phyloP scores from a whole-genome alignment of 257 asterid species.

The Capsicum rhomboideum region DNA sequence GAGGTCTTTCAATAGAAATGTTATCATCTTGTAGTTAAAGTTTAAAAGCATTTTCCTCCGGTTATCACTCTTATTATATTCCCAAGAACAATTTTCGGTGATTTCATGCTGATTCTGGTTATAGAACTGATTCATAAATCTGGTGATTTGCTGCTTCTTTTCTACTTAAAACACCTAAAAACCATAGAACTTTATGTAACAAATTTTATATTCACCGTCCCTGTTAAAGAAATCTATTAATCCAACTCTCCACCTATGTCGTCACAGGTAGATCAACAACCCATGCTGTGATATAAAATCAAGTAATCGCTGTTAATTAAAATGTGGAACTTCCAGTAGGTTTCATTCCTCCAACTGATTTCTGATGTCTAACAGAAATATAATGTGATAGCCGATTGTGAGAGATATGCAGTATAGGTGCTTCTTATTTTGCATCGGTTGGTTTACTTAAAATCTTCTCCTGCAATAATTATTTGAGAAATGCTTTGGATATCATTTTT shows the following conservation, averaged over 20 bases:
- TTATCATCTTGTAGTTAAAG: neutral
- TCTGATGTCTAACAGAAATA: neutral
- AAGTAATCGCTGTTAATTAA: neutral
- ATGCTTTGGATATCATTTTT: neutral
- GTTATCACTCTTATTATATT: neutral
- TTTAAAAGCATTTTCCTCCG: neutral
- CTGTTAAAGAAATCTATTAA: neutral
- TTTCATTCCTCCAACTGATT: neutral
- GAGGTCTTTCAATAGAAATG: neutral
- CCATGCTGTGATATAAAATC: neutral
- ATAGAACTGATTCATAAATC: neutral
- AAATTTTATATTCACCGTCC: neutral
- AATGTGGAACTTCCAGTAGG: neutral
- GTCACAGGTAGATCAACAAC: neutral
- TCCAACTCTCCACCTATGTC: neutral
- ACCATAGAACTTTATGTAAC: neutral
- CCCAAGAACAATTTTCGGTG: neutral
- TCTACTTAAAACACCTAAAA: neutral
- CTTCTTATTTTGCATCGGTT: neutral
- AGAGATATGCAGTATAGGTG: neutral
- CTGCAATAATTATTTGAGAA: neutral
- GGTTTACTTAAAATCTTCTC: neutral
- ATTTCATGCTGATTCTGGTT: neutral
- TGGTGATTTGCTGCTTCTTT: neutral
- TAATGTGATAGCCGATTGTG: neutral